phyloP scores from a whole-genome alignment of 2,329 filamentous ascomycete species.

The Ceratocystis eucalypticola region DNA sequence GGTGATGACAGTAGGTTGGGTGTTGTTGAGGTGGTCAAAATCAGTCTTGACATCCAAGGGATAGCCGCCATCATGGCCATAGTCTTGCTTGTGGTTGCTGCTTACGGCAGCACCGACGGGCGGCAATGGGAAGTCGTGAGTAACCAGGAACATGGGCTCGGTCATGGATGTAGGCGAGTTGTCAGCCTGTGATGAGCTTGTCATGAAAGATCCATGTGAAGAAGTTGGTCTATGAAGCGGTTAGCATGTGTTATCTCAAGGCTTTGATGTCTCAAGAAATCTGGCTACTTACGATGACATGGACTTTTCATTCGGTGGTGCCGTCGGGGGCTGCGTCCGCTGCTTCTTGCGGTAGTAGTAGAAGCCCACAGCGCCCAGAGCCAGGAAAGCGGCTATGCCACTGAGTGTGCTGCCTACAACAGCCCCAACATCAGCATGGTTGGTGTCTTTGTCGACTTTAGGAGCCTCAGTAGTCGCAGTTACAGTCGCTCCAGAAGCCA shows the following conservation, averaged over 20 bases:
- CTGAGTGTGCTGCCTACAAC: conserved; percentile 43
- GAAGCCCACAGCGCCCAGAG: conserved; percentile 31
- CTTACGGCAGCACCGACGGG: conserved; percentile 13
- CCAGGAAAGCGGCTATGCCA: conserved; percentile 35
- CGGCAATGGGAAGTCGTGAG: conserved; percentile 19
- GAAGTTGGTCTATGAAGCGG: conserved; percentile 21
- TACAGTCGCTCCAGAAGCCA: conserved; percentile 13
- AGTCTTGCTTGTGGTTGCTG: conserved; percentile 8
- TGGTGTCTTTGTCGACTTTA: conserved; percentile 20
- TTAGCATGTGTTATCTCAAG: conserved; percentile 21
- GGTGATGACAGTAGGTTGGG: background rate
- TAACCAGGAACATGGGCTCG: conserved; percentile 20
- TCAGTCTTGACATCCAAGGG: background rate
- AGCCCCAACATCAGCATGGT: conserved; percentile 29
- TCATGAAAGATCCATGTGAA: conserved; percentile 24
- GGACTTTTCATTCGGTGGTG: background rate
- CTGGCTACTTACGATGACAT: conserved; percentile 12
- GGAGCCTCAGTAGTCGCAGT: conserved; percentile 14
- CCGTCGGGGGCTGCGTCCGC: conserved; percentile 29
- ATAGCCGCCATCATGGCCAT: background rate
- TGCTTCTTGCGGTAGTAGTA: conserved; percentile 34
- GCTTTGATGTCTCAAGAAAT: too few species aligned
- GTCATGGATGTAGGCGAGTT: conserved; percentile 23
- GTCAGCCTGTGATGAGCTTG: conserved; percentile 20
- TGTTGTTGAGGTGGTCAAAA: background rate